These are phyloP conservation scores for Aschersonia sp. DNA, from an alignment of 2,329 filamentous ascomycete species.

Conservation along the genomic window DNA sequence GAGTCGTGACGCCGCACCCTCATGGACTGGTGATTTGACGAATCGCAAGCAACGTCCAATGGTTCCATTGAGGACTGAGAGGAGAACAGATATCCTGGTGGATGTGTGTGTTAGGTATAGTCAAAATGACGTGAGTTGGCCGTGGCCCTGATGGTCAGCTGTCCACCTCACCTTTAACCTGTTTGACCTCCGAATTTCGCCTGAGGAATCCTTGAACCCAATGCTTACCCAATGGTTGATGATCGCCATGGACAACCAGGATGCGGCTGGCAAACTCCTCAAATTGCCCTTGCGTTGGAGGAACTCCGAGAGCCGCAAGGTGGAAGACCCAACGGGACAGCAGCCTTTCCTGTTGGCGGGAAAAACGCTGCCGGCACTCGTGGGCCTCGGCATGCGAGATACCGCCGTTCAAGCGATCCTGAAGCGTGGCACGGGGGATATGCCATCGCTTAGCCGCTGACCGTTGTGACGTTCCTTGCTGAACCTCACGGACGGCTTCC, in stretches of 20 bases:
- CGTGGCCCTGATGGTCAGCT: neutral
- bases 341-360: slow-evolving; percentile 5
- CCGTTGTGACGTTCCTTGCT: slow-evolving; percentile 6
- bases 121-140: neutral
- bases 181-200: slow-evolving; percentile 5
- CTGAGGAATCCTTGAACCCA: slow-evolving; percentile 6
- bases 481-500: slow-evolving; percentile 6
- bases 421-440: slow-evolving; percentile 6
- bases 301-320: slow-evolving; percentile 5
- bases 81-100: slow-evolving; percentile 4
- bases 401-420: slow-evolving; percentile 5
- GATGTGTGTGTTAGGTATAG: neutral
- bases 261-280: slow-evolving; percentile 6
- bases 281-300: slow-evolving; percentile 5
- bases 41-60: slow-evolving; percentile 1
- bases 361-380: slow-evolving; percentile 6
- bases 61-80: slow-evolving; percentile 2
- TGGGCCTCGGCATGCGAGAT: slow-evolving; percentile 6
- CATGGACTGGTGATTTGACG: slow-evolving; percentile 4
- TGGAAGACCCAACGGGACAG: slow-evolving; percentile 5
- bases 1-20: slow-evolving; percentile 4
- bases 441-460: slow-evolving; percentile 6
- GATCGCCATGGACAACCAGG: slow-evolving; percentile 5
- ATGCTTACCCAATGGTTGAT: slow-evolving; percentile 5
- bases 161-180: slow-evolving; percentile 5